Percentiles rank a stretch among this genome's conserved stretches.
Evolutionary conservation across 257 asterid species (phyloP).

Genomic region (Solanum clarkiae): DNA sequence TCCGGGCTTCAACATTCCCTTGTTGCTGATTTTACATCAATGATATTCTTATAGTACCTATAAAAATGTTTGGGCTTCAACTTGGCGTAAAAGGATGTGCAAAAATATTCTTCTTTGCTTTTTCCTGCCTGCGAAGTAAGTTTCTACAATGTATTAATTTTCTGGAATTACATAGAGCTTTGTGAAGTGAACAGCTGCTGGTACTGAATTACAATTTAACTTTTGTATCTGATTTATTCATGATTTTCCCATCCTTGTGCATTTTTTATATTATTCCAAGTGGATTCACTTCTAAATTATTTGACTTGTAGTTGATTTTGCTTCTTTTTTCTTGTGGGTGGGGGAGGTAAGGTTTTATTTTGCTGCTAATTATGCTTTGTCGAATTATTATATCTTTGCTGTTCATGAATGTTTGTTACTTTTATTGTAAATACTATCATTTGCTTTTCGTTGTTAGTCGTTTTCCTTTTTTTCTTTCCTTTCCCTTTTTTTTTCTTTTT

Average conservation of each 20-base stretch:
- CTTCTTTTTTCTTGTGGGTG: not conserved
- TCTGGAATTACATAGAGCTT: not conserved
- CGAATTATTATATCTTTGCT: not conserved
- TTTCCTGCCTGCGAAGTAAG: not conserved
- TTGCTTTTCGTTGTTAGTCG: too few species aligned
- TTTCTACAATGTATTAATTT: not conserved
- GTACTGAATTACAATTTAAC: not conserved
- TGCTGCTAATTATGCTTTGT: not conserved
- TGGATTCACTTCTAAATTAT: not conserved
- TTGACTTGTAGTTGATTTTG: not conserved
- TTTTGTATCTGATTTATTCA: not conserved
- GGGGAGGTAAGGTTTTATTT: not conserved
- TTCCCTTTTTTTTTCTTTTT: too few species aligned
- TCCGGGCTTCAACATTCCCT: not conserved
- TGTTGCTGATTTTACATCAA: not conserved
- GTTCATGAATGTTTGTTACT: not conserved
- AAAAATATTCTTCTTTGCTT: not conserved
- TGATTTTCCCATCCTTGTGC: not conserved
- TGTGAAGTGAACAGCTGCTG: not conserved
- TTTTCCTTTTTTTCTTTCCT: too few species aligned
- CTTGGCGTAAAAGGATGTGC: not conserved
- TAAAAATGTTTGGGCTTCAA: not conserved
- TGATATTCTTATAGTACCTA: not conserved
- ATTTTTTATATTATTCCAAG: not conserved
- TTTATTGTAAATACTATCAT: too few species aligned